Percentiles rank a stretch among this genome's conserved stretches.
phyloP scores from a whole-genome alignment of 2,329 filamentous ascomycete species.

The Colletotrichum sp. region DNA sequence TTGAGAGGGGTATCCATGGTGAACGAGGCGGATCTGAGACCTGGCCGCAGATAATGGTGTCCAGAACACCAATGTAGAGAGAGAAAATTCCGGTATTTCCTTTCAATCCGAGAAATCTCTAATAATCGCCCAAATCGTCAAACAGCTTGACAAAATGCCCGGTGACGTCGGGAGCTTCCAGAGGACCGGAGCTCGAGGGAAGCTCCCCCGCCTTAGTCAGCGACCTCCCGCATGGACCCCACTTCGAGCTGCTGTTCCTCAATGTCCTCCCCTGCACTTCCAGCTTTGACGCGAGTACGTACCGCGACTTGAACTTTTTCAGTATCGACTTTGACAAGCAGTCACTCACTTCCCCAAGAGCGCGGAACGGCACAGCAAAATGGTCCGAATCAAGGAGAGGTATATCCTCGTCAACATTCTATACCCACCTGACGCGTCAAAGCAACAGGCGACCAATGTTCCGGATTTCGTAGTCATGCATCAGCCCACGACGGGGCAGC shows the following conservation, averaged over 20 bases:
- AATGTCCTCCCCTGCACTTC: neutral
- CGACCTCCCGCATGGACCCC: neutral
- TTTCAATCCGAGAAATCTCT: neutral
- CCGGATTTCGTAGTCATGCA: constrained; percentile 76
- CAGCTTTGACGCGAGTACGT: neutral
- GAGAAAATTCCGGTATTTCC: neutral
- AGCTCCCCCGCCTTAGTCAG: constrained; percentile 19
- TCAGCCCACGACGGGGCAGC: constrained; percentile 75
- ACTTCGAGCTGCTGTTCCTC: neutral
- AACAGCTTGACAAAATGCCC: neutral
- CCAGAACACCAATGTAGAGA: neutral
- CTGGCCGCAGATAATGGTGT: neutral
- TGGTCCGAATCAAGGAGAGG: constrained; percentile 96
- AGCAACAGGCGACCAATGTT: constrained; percentile 39
- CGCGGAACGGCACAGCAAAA: constrained; percentile 40
- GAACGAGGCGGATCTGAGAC: neutral
- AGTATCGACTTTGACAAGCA: neutral
- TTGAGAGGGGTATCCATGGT: constrained; percentile 57
- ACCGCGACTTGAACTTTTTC: constrained; percentile 10
- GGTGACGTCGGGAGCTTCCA: constrained; percentile 14
- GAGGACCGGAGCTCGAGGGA: neutral
- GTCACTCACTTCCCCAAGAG: neutral
- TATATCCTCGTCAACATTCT: constrained; percentile 96
- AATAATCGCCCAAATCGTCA: neutral
- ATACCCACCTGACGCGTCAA: constrained; percentile 68